Conservation (phyloP, 768 basidiomycete species). For the Artomyces pyxidatus region DNA sequence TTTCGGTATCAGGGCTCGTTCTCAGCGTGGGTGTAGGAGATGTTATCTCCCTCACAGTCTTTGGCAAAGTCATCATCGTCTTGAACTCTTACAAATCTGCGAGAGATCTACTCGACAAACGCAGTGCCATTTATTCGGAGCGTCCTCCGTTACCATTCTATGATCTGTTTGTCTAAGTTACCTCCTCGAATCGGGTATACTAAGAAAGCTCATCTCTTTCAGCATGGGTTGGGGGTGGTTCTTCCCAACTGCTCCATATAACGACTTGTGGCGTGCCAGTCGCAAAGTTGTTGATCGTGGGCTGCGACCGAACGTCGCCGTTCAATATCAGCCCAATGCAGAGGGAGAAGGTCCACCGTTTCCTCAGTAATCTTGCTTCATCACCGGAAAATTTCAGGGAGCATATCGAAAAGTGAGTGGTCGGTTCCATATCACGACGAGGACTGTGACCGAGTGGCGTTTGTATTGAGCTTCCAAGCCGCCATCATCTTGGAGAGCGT, state of each 20-base stretch:
- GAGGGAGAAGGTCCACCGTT: not conserved
- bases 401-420: too few relatives aligned
- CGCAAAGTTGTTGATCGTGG: not conserved
- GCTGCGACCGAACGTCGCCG: not conserved
- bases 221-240: not conserved
- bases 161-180: not conserved
- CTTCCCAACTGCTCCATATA: not conserved
- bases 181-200: not conserved
- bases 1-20: too few relatives aligned
- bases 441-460: too few relatives aligned
- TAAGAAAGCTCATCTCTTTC: not conserved
- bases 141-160: not conserved
- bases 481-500: too few relatives aligned
- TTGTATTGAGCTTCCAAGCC: too few relatives aligned
- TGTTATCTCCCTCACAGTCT: too few relatives aligned
- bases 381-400: not conserved
- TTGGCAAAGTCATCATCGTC: too few relatives aligned
- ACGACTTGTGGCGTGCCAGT: not conserved
- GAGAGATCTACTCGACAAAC: not conserved
- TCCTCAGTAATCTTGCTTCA: not conserved
- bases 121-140: not conserved
- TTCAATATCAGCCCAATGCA: not conserved
- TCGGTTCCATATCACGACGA: too few relatives aligned
- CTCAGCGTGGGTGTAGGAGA: too few relatives aligned
- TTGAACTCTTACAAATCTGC: not conserved